A percentile compares a stretch with the other conserved stretches of the same genome.
phyloP scores from a whole-genome alignment of 2,329 filamentous ascomycete genomes.

The Fusarium cicatricum region DNA sequence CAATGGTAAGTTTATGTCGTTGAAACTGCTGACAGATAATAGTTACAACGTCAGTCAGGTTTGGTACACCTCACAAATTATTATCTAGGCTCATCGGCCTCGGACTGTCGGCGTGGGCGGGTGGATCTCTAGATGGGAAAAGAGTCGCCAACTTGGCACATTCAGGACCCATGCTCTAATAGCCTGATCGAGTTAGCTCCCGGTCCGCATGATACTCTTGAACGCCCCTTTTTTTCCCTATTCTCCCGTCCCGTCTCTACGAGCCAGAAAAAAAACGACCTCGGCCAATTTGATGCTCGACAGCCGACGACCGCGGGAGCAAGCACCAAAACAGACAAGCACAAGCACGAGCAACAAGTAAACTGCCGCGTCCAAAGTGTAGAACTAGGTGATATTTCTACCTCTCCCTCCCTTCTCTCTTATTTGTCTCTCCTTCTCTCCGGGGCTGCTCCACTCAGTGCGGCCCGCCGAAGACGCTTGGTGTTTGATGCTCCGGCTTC shows the following conservation, averaged over 20 bases:
- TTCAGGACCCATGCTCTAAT: constrained; percentile 6
- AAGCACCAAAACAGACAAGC: constrained; percentile 1
- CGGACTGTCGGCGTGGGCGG: constrained; percentile 15
- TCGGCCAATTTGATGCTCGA: constrained; percentile 29
- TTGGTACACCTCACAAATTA: background rate
- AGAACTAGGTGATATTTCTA: constrained; percentile 11
- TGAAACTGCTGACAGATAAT: background rate
- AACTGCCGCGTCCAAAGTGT: constrained; percentile 6
- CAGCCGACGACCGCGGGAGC: constrained; percentile 39
- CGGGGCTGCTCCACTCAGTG: constrained; percentile 38
- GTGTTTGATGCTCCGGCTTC: constrained; percentile 35
- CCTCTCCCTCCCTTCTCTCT: constrained; percentile 14
- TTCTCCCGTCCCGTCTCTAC: constrained; percentile 19
- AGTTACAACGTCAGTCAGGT: background rate
- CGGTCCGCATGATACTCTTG: constrained; percentile 16
- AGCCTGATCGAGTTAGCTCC: constrained; percentile 27
- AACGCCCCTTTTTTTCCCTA: constrained; percentile 8
- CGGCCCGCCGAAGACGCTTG: constrained; percentile 19
- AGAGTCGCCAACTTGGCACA: constrained; percentile 20
- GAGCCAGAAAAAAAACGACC: constrained; percentile 27
- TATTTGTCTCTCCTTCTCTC: constrained; percentile 30
- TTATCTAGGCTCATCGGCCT: constrained; percentile 3
- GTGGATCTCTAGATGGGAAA: constrained; percentile 8
- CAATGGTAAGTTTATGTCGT: background rate
- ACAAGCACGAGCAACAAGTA: background rate